Evolutionary conservation across 2,329 filamentous ascomycete species (phyloP).

Genomic region (Nannizziopsis arthrosporioides): DNA sequence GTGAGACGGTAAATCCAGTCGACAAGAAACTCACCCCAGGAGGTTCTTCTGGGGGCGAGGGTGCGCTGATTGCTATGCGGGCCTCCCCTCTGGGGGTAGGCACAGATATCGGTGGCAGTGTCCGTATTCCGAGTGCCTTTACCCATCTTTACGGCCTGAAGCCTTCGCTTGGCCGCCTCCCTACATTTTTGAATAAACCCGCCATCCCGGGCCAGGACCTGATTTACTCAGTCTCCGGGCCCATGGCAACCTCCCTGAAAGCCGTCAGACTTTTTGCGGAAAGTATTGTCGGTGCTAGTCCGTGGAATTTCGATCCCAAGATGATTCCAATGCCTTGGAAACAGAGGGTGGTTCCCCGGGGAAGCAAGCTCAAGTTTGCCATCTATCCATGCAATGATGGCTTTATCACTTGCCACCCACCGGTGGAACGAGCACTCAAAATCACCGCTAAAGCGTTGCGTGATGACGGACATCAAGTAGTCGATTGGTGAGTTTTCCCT

Average conservation of each 20-base stretch:
- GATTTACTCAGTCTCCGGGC: conserved; percentile 30
- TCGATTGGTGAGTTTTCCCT: conserved; percentile 20
- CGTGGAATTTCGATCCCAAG: conserved; percentile 32
- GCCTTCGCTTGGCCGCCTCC: conserved; percentile 30
- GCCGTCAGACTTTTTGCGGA: conserved; percentile 27
- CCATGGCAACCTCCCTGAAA: conserved; percentile 28
- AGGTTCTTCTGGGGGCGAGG: conserved; percentile 29
- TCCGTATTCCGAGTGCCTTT: conserved; percentile 31
- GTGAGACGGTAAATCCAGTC: conserved; percentile 30
- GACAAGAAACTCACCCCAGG: conserved; percentile 27
- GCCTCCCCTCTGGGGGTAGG: conserved; percentile 26
- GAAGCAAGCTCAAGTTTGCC: conserved; percentile 29
- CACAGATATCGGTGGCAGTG: conserved; percentile 34
- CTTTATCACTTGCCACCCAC: conserved; percentile 28
- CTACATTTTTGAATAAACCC: conserved; percentile 26
- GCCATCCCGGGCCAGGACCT: conserved; percentile 32
- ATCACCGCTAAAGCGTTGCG: conserved; percentile 25
- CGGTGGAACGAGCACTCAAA: conserved; percentile 27
- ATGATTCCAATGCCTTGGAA: conserved; percentile 31
- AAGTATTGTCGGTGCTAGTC: conserved; percentile 24
- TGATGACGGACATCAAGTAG: conserved; percentile 29
- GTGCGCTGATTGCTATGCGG: conserved; percentile 25
- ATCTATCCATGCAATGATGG: conserved; percentile 29
- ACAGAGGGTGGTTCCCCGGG: conserved; percentile 24
- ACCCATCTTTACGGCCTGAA: conserved; percentile 32